A percentile compares a stretch with the other conserved stretches of the same genome.
phyloP scores from a whole-genome alignment of 108 stramenopile genomes.

The Fragilariopsis cylindrus region DNA sequence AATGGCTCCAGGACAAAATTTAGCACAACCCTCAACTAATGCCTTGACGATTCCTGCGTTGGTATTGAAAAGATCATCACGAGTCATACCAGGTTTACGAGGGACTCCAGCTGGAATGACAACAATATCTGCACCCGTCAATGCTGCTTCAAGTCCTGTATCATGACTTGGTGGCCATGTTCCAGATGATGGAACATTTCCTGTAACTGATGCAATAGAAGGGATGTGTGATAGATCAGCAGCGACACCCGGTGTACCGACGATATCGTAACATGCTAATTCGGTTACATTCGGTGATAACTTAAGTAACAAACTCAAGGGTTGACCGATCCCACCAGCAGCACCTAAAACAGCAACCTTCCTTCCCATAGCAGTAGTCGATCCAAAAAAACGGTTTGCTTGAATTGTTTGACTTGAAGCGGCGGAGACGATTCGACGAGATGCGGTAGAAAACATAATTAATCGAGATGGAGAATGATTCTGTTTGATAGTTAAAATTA shows the following conservation, averaged over 20 bases:
- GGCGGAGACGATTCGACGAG: conserved; percentile 12
- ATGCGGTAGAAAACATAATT: conserved; percentile 24
- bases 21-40: conserved; percentile 94
- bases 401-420: not conserved
- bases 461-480: not conserved
- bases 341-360: conserved; percentile 95
- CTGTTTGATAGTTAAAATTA: too few species aligned
- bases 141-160: conserved; percentile 69
- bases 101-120: conserved; percentile 99
- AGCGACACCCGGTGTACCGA: conserved; percentile 96
- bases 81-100: conserved; percentile 96
- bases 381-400: conserved; percentile 38
- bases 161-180: conserved; percentile 72
- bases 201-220: conserved; percentile 53
- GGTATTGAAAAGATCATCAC: conserved; percentile 87
- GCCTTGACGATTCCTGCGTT: conserved; percentile 86
- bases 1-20: conserved; percentile 93
- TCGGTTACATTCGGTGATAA: conserved; percentile 80
- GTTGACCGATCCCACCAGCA: conserved; percentile 98
- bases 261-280: conserved; percentile 89
- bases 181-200: conserved; percentile 65
- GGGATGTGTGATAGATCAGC: conserved; percentile 87
- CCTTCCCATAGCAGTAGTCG: conserved; percentile 50
- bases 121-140: conserved; percentile 91
- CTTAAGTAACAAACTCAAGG: conserved; percentile 96